Evolutionary conservation across 1,284 basidiomycete species (phyloP), one percentile per base, ranked within the genome.

Genomic region (Peniophora sp.): DNA sequence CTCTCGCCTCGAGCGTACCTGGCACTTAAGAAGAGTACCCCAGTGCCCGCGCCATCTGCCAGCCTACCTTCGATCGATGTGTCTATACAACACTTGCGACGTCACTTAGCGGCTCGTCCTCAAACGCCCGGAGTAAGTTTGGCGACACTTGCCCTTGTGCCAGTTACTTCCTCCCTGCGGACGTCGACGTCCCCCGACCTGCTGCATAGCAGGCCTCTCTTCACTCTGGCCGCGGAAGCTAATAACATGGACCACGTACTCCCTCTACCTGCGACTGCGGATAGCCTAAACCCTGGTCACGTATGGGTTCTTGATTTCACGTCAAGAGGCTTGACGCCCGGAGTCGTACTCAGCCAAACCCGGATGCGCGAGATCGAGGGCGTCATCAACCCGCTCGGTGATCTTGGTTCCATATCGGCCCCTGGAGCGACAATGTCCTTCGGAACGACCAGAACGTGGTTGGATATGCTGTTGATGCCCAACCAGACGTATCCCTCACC

Each of bases 301-400:
- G 67, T 71, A 1, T 89, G 85, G 83, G 68, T 81, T 11, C 72
- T 89, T 25, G 85, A 89, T 61, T 89, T 89, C 59, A 85, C 84
- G 1, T 68, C 76, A 39, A 72, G 73, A 43, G 75, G 78, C 8
- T 67, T 70, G 53, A 63, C 64, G 43, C 65, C 64, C 16, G 86
- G 86, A 16, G 64, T 89, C 43, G 77, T 88, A 10, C 76, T 88
- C 71, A 81, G 78, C 54, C 85, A 88, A 63, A 73, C 74, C 20
- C 73, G 83, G 48, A 78, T 89, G 76, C 75, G 77, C 51, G 84
- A 84, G 51, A 78, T 85, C 45, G 81, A 83, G 57, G 65, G 74
- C 10, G 69, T 83, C 9, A 68, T 85, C 22, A 78, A 83, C 56
- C 79, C 78, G 9, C 62, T 79, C 43, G 72, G 75, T 45, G 74